Evolutionary conservation across 2,329 filamentous ascomycete species (phyloP).

Genomic region (Pseudovirgaria hyperparasitica): DNA sequence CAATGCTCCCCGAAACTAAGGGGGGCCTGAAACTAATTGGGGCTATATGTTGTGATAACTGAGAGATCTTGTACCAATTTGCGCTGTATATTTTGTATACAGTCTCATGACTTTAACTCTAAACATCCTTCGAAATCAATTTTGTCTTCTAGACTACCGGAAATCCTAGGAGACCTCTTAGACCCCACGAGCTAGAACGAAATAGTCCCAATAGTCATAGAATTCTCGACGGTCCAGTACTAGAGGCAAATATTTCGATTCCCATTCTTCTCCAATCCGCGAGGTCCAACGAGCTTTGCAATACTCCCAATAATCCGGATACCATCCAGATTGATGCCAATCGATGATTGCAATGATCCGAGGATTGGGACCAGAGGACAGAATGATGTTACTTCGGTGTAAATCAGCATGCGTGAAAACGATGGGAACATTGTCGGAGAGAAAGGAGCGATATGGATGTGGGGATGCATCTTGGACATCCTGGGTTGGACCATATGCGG

Average conservation of each 20-base stretch:
- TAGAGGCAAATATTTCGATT: constrained; percentile 7
- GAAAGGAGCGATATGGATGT: constrained; percentile 9
- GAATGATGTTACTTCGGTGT: constrained; percentile 10
- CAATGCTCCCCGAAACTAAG: constrained; percentile 7
- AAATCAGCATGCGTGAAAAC: constrained; percentile 12
- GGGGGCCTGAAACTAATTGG: constrained; percentile 1
- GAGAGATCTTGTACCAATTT: too few relatives aligned
- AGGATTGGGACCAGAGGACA: constrained; percentile 3
- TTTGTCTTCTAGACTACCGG: too few relatives aligned
- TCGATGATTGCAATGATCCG: constrained; percentile 7
- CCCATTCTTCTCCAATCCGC: constrained; percentile 8
- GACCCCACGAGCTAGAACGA: constrained; percentile 8
- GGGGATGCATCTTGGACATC: constrained; percentile 5
- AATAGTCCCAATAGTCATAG: constrained; percentile 10
- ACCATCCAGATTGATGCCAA: constrained; percentile 10
- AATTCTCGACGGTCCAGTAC: constrained; percentile 6
- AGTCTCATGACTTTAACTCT: too few relatives aligned
- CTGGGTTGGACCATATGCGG: constrained; percentile 4
- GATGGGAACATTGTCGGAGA: constrained; percentile 8
- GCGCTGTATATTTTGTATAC: too few relatives aligned
- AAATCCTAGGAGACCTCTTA: not conserved
- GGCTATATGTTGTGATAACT: too few relatives aligned
- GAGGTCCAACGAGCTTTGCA: constrained; percentile 10
- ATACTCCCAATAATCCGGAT: constrained; percentile 4
- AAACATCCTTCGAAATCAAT: too few relatives aligned